These are phyloP conservation scores for Colletotrichum lentis DNA, from an alignment of 2,329 filamentous ascomycete genomes.

Conservation along the genomic window DNA sequence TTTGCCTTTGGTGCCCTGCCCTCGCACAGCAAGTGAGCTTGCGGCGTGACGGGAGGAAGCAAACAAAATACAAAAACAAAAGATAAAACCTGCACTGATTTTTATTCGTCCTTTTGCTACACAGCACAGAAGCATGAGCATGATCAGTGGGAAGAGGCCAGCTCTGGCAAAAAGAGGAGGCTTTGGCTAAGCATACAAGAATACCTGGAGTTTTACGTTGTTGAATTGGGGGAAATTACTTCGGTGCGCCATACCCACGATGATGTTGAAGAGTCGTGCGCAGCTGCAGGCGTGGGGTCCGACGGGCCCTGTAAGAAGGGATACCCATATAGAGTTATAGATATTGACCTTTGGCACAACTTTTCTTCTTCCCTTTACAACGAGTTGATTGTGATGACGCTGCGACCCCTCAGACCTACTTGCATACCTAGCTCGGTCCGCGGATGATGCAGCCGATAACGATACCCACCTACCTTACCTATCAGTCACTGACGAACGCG, in stretches of 20 bases:
- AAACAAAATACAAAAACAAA: too few relatives aligned
- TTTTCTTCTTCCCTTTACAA: too few relatives aligned
- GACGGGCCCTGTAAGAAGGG: conserved; percentile 2
- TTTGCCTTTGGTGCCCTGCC: conserved; percentile 51
- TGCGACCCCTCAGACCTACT: not conserved
- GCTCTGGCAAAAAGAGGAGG: not conserved
- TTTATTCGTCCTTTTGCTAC: conserved; percentile 17
- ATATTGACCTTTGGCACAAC: conserved; percentile 14
- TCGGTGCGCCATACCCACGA: conserved; percentile 35
- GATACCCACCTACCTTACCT: not conserved
- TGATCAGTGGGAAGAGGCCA: conserved; percentile 19
- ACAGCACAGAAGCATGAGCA: conserved; percentile 30
- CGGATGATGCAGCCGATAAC: not conserved
- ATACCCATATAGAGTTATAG: conserved; percentile 24
- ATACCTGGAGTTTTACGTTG: conserved; percentile 36
- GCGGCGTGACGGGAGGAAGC: not conserved
- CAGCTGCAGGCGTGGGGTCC: conserved; percentile 22
- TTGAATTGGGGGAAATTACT: conserved; percentile 24
- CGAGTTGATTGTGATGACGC: not conserved
- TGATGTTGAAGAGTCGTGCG: conserved; percentile 33
- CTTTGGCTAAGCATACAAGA: conserved; percentile 34
- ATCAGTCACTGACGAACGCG: not conserved
- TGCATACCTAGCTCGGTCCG: not conserved
- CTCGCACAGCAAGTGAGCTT: conserved; percentile 46
- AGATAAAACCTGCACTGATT: conserved; percentile 3